Evolutionary conservation across 139 green algal genomes (phyloP).

Genomic region (Tetraselmis chui): DNA sequence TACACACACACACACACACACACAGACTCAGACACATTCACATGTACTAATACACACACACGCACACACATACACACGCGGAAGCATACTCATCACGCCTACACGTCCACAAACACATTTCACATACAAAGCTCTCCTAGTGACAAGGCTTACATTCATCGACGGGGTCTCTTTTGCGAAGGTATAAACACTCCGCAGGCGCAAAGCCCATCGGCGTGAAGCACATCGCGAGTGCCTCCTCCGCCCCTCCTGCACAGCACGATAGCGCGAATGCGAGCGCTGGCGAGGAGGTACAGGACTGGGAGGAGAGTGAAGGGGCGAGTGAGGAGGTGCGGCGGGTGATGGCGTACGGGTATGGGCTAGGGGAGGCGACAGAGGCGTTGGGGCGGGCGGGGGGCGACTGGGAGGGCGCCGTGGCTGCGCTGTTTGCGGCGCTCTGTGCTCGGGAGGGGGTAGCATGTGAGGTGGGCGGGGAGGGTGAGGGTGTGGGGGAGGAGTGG

Average conservation of each 20-base stretch:
- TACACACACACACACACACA: no score
- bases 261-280: no score
- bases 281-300: background rate
- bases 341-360: constrained; percentile 37
- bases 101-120: no score
- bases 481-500: constrained; percentile 34
- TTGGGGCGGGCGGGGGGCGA: constrained; percentile 30
- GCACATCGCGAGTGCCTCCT: background rate
- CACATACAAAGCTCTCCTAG: no score
- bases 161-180: no score
- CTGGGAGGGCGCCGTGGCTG: constrained; percentile 28
- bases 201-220: background rate
- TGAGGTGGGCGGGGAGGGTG: no score
- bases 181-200: no score
- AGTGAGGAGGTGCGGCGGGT: constrained; percentile 8
- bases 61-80: no score
- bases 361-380: constrained; percentile 20
- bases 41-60: no score
- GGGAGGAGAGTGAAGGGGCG: background rate
- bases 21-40: no score
- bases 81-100: no score
- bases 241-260: background rate
- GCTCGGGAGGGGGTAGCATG: constrained; percentile 8
- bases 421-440: constrained; percentile 31
- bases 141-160: no score